Evolutionary conservation across 2,329 filamentous ascomycete species (phyloP).

Genomic region (Beauveria sp.): DNA sequence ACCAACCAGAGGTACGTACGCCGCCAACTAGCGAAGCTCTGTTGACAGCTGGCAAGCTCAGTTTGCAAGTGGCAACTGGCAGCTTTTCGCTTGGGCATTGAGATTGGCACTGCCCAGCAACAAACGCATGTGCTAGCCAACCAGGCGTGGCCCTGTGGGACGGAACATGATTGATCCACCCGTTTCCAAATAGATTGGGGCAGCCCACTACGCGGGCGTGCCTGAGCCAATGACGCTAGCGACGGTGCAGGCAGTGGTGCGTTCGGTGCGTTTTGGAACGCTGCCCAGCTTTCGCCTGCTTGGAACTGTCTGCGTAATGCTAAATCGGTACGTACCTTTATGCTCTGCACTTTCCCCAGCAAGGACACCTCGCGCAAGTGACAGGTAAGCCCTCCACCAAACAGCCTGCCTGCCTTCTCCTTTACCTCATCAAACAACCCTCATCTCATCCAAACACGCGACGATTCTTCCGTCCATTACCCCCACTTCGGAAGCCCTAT

Average conservation of each 20-base stretch:
- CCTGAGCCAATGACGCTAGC: constrained; percentile 9
- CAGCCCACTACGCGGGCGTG: background rate
- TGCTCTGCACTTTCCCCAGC: background rate
- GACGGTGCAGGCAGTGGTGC: background rate
- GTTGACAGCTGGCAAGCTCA: background rate
- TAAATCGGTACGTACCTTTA: background rate
- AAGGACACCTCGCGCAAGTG: constrained; percentile 10
- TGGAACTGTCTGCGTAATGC: background rate
- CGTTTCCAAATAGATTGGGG: constrained; percentile 9
- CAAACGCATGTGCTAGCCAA: constrained; percentile 4
- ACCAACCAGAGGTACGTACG: background rate
- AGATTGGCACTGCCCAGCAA: background rate
- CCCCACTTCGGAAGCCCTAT: constrained; percentile 5
- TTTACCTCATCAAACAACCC: constrained; percentile 11
- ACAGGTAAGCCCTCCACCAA: constrained; percentile 8
- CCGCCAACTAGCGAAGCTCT: background rate
- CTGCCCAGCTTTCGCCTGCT: background rate
- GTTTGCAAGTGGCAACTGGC: background rate
- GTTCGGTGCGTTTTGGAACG: background rate
- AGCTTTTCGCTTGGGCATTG: background rate
- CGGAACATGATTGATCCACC: constrained; percentile 12
- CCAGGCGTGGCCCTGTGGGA: background rate
- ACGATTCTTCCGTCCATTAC: constrained; percentile 12
- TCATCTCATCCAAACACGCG: constrained; percentile 10
- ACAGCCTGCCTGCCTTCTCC: constrained; percentile 2